Base-by-base conservation (phyloP, 257 asterid genomes). In the Ajuga chamaepitys region DNA sequence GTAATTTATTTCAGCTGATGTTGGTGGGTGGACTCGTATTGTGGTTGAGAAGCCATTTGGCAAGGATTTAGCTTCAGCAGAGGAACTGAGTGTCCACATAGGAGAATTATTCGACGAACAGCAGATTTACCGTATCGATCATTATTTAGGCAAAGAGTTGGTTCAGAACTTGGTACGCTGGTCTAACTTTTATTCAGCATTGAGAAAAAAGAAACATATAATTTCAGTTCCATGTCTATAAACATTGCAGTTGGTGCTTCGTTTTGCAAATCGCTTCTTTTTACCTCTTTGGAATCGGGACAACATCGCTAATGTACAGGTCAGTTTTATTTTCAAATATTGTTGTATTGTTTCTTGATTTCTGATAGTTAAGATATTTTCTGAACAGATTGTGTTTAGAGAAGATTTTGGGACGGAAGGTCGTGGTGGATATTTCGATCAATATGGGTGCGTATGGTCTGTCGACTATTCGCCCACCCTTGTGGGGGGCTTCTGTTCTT, bases 331-430 rank as follows among this genome's bases (percentile, higher is more conserved):
- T 41, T 51, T 58, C 44, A 25, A 30, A 28, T 63, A 25, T 34
- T 47, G 42, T 45, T 30, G 37, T 30, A 30, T 8, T 0, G 7
- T 55, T 44, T 16, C 26, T 13, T 26, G 28, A 16, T 20, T 61
- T 64, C 28, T 14, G 12, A 51, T 74, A 78, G 25, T 67, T 32
- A 25, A 24, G 14, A 25, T n/a, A n/a, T n/a, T 35, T 45, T 20
- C 62, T 64, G 40, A n/a, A n/a, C 86, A 94, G 99, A 94, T 94
- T 70, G 99, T 94, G 75, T 94, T 94, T 71, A 85, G 96, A 78
- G 99, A 94, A 78, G 98, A 94, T 86, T 94, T 94, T 65, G 99
- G 99, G 74, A 90, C 95, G 50, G 98, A 94, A 57, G 99, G 99
- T 7, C 99, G 99, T 16, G 99, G 99, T 74, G 99, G 99, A 78